Conservation (phyloP, 176 grass and related monocot species). For the maize (Zea mays) region DNA sequence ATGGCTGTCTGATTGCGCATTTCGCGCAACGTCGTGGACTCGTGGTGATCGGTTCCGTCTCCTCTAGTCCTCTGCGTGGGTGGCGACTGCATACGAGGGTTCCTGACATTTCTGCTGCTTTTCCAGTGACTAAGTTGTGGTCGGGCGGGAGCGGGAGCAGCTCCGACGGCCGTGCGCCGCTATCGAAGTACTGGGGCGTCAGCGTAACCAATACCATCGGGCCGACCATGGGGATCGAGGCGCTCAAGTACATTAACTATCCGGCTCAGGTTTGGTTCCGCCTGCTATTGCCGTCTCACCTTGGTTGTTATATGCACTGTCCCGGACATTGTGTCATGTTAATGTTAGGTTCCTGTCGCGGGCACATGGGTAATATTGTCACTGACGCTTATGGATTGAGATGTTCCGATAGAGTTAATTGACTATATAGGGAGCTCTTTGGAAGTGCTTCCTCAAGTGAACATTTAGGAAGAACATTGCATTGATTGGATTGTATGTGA, state of each 20-base stretch:
- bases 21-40: background rate
- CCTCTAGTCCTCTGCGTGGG: no score
- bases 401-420: background rate
- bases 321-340: no score
- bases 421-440: background rate
- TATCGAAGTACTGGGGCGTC: conserved; percentile 76
- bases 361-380: background rate
- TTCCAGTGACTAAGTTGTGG: conserved; percentile 94
- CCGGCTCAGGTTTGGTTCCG: conserved; percentile 66
- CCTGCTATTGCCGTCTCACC: conserved; percentile 3
- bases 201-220: conserved; percentile 94
- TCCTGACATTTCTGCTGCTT: conserved; percentile 4
- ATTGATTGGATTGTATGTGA: background rate
- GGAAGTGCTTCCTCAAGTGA: background rate
- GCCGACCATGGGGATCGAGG: conserved; percentile 91
- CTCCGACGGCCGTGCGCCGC: conserved; percentile 57
- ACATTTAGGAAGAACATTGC: conserved; percentile 2
- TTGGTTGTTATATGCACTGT: no score
- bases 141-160: conserved; percentile 47
- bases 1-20: background rate
- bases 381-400: background rate
- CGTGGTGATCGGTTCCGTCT: background rate
- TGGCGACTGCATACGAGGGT: conserved; percentile 6
- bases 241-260: conserved; percentile 98
- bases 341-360: no score